Evolutionary conservation across 495 filamentous ascomycete genomes (phyloP).

Genomic region (Cetradonia linearis): DNA sequence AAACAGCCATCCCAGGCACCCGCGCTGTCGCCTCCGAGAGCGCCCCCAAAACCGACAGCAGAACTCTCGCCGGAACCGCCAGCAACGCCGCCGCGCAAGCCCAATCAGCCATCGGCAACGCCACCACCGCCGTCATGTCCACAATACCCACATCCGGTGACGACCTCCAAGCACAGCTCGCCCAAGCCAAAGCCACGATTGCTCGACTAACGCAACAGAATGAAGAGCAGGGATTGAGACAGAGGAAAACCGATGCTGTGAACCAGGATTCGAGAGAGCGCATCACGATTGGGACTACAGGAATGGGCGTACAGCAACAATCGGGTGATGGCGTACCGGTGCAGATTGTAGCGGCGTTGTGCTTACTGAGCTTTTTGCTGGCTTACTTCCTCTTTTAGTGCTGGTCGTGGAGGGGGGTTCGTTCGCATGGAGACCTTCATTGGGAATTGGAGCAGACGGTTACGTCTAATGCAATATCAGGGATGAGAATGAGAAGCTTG

Average conservation of each 20-base stretch:
- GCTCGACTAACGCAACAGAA: constrained; percentile 57
- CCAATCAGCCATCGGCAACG: constrained; percentile 30
- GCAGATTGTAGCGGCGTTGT: constrained; percentile 70
- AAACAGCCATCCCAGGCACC: constrained; percentile 31
- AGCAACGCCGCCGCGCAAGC: constrained; percentile 21
- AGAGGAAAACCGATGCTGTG: constrained; percentile 45
- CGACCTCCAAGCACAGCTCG: constrained; percentile 60
- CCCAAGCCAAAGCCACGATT: constrained; percentile 66
- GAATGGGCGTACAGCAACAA: constrained; percentile 44
- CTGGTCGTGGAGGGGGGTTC: neutral
- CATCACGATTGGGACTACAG: constrained; percentile 35
- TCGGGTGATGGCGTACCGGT: constrained; percentile 73
- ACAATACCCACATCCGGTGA: constrained; percentile 43
- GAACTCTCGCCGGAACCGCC: neutral
- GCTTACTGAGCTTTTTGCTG: constrained; percentile 80
- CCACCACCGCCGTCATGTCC: constrained; percentile 36
- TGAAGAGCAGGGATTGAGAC: constrained; percentile 60
- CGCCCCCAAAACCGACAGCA: constrained; percentile 5
- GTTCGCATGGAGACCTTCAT: neutral
- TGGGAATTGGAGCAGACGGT: neutral
- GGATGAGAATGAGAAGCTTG: neutral
- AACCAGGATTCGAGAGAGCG: constrained; percentile 30
- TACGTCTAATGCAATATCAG: neutral
- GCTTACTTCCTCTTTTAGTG: constrained; percentile 88
- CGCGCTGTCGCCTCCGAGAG: constrained; percentile 21